Evolutionary conservation across 2,329 filamentous ascomycete genomes (phyloP).

Genomic region (Phymatotrichopsis omnivora): DNA sequence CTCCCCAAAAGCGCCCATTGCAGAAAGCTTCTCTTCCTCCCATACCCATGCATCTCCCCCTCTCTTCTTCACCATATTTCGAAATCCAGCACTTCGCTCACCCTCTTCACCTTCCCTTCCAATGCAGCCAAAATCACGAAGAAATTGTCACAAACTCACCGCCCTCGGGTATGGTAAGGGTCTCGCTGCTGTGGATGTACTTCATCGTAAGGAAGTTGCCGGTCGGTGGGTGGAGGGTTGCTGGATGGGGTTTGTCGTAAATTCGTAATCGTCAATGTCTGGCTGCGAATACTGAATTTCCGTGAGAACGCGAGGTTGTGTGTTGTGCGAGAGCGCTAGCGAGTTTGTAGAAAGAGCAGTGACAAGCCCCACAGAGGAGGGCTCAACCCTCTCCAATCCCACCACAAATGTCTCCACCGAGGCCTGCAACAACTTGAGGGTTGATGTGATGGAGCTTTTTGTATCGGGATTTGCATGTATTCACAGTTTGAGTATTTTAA

Average conservation of each 20-base stretch:
- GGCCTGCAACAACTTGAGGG: too few relatives aligned
- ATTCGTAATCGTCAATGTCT: constrained; percentile 21
- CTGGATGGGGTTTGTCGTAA: constrained; percentile 11
- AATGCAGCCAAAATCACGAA: neutral
- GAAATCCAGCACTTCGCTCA: neutral
- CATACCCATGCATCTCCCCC: constrained; percentile 15
- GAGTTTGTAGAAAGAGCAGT: constrained; percentile 18
- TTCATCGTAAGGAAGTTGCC: constrained; percentile 63
- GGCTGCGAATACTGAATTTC: too few relatives aligned
- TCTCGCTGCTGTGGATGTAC: constrained; percentile 99
- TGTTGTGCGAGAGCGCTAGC: constrained; percentile 18
- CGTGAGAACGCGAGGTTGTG: too few relatives aligned
- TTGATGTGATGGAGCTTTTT: too few relatives aligned
- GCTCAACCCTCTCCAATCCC: constrained; percentile 5
- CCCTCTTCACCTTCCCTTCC: too few relatives aligned
- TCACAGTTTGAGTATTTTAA: too few relatives aligned
- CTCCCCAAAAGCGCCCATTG: constrained; percentile 1
- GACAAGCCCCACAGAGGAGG: constrained; percentile 5
- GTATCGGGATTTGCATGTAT: too few relatives aligned
- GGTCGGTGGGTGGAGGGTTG: constrained; percentile 17
- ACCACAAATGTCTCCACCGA: too few relatives aligned
- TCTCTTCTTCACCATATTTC: constrained; percentile 6
- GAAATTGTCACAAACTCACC: constrained; percentile 54
- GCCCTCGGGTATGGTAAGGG: constrained; percentile 89
- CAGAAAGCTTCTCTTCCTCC: constrained; percentile 4